Evolutionary conservation across 148 eudicot genomes (phyloP).

Genomic region (Drosera capensis): DNA sequence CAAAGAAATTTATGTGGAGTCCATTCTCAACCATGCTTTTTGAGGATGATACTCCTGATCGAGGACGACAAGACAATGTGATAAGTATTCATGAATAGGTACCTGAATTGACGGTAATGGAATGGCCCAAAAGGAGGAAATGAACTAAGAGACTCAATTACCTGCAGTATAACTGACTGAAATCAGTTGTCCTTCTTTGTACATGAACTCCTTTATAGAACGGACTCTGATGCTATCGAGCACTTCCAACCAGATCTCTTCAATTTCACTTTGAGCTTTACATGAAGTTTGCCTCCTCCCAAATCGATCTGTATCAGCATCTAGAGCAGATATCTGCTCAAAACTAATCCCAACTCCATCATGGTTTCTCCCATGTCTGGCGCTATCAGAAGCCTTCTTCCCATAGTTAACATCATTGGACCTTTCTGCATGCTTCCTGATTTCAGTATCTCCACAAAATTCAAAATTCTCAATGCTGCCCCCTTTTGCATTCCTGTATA

Average conservation of each 20-base stretch:
- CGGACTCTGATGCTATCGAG: constrained; percentile 45
- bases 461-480: constrained; percentile 28
- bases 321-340: constrained; percentile 13
- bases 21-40: too few species aligned
- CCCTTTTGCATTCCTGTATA: constrained; percentile 25
- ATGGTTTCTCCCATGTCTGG: constrained; percentile 22
- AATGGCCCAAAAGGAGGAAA: neutral
- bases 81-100: neutral
- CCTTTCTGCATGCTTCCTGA: constrained; percentile 25
- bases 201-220: constrained; percentile 64
- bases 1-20: too few species aligned
- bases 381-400: constrained; percentile 19
- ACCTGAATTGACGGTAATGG: neutral
- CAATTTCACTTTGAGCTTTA: constrained; percentile 30
- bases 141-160: constrained; percentile 12
- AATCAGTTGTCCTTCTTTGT: constrained; percentile 68
- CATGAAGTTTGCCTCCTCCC: constrained; percentile 13
- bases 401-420: constrained; percentile 18
- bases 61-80: too few species aligned
- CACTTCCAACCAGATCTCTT: constrained; percentile 79
- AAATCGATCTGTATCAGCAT: constrained; percentile 18
- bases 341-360: constrained; percentile 16
- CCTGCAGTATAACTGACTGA: constrained; percentile 77
- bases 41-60: too few species aligned
- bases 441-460: constrained; percentile 17